Conservation (phyloP, 2,329 filamentous ascomycete genomes). For the Basipetospora chlamydospora region DNA sequence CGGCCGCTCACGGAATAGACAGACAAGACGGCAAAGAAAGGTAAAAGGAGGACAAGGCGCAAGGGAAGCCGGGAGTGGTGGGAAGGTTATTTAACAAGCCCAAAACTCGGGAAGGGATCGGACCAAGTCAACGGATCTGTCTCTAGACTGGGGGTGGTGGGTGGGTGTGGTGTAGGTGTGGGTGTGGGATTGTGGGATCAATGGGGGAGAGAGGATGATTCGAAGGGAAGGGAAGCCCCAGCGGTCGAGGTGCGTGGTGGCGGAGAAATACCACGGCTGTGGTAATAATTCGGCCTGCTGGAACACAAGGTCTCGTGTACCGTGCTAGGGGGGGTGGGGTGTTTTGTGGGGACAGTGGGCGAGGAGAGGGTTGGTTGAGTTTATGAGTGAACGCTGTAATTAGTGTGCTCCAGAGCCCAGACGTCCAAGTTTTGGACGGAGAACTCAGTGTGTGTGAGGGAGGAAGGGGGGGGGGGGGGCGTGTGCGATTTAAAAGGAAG, state of each 20-base stretch:
- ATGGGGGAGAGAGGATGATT: too few species aligned
- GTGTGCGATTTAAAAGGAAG: constrained; percentile 2
- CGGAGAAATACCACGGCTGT: constrained; percentile 7
- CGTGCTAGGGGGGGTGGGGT: background rate
- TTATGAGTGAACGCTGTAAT: too few species aligned
- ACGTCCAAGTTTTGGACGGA: too few species aligned
- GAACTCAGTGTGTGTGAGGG: too few species aligned
- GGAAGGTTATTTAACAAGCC: constrained; percentile 6
- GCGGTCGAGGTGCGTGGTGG: background rate
- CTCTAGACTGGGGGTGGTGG: constrained; percentile 3
- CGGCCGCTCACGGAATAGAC: constrained; percentile 3
- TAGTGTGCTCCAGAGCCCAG: too few species aligned
- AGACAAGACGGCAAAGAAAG: constrained; percentile 4
- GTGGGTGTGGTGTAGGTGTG: too few species aligned
- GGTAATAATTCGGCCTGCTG: constrained; percentile 6
- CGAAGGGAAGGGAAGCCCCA: constrained; percentile 4
- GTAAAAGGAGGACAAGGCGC: constrained; percentile 5
- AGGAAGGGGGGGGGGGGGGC: background rate
- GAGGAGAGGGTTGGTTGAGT: too few species aligned
- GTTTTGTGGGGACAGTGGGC: background rate
- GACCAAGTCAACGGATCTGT: background rate
- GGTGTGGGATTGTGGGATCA: too few species aligned
- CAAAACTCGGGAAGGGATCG: too few species aligned
- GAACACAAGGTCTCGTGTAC: constrained; percentile 6
- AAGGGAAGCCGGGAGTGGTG: constrained; percentile 2